Evolutionary conservation across 257 asterid species (phyloP).

Genomic region (Cordia subcordata): DNA sequence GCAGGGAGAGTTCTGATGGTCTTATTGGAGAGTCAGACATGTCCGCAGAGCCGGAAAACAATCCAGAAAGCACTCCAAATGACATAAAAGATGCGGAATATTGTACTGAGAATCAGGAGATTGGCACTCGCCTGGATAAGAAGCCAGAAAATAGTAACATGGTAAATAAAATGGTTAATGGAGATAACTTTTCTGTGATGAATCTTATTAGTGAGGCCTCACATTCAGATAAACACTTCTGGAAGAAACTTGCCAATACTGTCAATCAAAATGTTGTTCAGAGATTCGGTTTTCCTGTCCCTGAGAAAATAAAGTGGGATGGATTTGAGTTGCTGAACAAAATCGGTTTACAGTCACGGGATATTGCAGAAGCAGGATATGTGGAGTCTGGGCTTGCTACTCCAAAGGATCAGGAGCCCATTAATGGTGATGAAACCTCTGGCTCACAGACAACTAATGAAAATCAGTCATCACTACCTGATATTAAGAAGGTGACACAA

Average conservation of each 20-base stretch:
- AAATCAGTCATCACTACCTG: constrained; percentile 47
- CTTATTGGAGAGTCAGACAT: constrained; percentile 14
- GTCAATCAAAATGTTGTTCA: constrained; percentile 59
- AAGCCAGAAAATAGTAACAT: constrained; percentile 9
- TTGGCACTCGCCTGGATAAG: constrained; percentile 6
- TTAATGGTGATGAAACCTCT: constrained; percentile 26
- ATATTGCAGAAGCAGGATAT: constrained; percentile 69
- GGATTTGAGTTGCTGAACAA: constrained; percentile 62
- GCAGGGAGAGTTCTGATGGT: constrained; percentile 13
- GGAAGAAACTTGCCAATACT: constrained; percentile 65
- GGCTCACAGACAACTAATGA: constrained; percentile 21
- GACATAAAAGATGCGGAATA: constrained; percentile 20
- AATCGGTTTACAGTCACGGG: constrained; percentile 62
- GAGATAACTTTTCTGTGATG: constrained; percentile 10
- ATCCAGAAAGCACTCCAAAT: constrained; percentile 24
- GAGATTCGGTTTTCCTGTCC: constrained; percentile 63
- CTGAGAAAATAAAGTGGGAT: constrained; percentile 79
- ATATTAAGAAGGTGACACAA: constrained; percentile 74
- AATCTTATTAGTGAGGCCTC: constrained; percentile 33
- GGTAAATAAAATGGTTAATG: background rate
- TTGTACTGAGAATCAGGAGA: background rate
- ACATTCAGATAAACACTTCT: constrained; percentile 60
- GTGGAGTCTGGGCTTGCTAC: constrained; percentile 91
- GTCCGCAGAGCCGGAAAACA: constrained; percentile 19
- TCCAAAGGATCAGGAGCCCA: constrained; percentile 38